Percentiles rank a stretch among this genome's conserved stretches.
Conservation (phyloP, 805 yeast species). For the Yamadazyma phyllophila region DNA sequence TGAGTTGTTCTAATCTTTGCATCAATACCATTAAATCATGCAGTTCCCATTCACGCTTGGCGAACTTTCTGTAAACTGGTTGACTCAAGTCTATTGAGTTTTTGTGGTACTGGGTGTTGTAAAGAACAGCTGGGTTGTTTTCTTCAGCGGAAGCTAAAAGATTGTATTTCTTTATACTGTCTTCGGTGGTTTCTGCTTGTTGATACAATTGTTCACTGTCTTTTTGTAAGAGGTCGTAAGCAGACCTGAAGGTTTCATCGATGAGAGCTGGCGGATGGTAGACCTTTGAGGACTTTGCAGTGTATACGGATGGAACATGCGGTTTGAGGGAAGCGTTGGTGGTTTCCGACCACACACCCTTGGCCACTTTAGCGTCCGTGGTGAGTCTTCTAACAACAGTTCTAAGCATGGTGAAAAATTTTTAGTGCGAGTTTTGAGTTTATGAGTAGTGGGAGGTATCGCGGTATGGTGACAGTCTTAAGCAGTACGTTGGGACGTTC, state of each 20-base stretch:
- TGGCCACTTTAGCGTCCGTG: conserved; percentile 4
- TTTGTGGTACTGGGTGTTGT: conserved; percentile 47
- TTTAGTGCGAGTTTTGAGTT: neutral
- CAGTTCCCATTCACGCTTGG: conserved; percentile 69
- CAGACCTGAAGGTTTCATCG: conserved; percentile 68
- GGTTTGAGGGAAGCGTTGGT: conserved; percentile 22
- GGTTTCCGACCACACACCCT: conserved; percentile 34
- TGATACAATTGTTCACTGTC: conserved; percentile 44
- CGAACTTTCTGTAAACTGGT: conserved; percentile 76
- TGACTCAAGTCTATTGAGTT: conserved; percentile 58
- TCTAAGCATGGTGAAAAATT: conserved; percentile 12
- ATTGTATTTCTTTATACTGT: conserved; percentile 17
- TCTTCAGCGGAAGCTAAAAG: conserved; percentile 62
- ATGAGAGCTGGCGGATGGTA: conserved; percentile 71
- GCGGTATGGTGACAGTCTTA: neutral
- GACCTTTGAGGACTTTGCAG: conserved; percentile 30
- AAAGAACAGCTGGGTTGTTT: conserved; percentile 81
- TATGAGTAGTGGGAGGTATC: neutral
- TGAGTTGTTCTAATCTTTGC: conserved; percentile 87
- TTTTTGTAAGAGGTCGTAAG: conserved; percentile 57
- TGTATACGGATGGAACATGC: conserved; percentile 40
- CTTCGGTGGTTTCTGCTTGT: conserved; percentile 29
- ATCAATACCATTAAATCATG: conserved; percentile 73
- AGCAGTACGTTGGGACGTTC: too few species aligned
- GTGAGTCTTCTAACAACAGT: conserved; percentile 7